Conservation (phyloP, 192 early-diverging fungal species). For the Podila horticola region DNA sequence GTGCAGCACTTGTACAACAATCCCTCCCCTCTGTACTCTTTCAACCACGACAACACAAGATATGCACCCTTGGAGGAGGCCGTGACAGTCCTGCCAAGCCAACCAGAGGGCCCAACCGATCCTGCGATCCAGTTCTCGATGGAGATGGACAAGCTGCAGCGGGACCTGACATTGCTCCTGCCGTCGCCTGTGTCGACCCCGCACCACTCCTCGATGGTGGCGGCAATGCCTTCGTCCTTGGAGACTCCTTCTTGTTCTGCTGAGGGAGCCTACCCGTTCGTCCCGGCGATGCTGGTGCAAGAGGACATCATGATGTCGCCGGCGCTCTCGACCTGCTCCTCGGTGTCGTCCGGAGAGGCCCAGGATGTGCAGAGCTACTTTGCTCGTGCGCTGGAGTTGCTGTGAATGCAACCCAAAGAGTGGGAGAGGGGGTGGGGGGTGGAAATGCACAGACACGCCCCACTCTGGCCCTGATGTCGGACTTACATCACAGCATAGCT, state of each 20-base stretch:
- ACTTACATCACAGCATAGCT: no score
- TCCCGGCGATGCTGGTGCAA: neutral
- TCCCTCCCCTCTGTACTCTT: no score
- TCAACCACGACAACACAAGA: no score
- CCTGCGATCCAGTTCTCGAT: neutral
- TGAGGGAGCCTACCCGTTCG: neutral
- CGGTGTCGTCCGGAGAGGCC: neutral
- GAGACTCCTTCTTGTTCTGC: neutral
- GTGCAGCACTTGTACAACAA: neutral
- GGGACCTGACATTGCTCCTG: neutral
- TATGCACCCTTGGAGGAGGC: no score
- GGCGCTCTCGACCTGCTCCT: constrained; percentile 8
- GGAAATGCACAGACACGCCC: no score
- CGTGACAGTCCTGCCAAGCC: no score
- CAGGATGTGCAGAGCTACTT: constrained; percentile 4
- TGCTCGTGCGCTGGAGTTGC: neutral
- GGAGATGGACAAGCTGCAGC: neutral
- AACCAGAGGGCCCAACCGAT: neutral
- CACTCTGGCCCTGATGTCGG: no score
- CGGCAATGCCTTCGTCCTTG: neutral
- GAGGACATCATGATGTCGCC: constrained; percentile 18
- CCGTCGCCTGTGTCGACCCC: neutral
- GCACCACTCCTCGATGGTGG: neutral
- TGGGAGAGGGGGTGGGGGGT: no score
- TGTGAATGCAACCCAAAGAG: neutral